These are phyloP conservation scores for Barnettozyma hawaiiensis DNA, from an alignment of 1,139 yeast species.

Conservation along the genomic window DNA sequence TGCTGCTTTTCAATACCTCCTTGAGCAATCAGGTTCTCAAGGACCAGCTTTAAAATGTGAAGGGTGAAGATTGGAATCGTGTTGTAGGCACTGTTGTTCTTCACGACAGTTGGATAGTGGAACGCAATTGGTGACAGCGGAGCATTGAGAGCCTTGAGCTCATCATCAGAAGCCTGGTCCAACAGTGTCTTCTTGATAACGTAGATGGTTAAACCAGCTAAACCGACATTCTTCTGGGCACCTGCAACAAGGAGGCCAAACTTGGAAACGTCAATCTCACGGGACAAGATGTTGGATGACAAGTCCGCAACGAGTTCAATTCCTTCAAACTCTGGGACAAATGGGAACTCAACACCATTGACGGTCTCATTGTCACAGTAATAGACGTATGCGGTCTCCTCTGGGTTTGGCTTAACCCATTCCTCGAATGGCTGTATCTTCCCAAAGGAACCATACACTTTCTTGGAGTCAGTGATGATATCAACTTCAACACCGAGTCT, in stretches of 20 bases:
- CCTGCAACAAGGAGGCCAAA: constrained; percentile 93
- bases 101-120: constrained; percentile 80
- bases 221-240: constrained; percentile 94
- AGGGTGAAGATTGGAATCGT: constrained; percentile 92
- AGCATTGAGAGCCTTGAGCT: constrained; percentile 50
- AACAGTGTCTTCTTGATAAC: constrained; percentile 78
- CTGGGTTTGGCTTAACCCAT: constrained; percentile 47
- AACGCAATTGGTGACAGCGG: constrained; percentile 86
- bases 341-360: constrained; percentile 80
- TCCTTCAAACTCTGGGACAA: constrained; percentile 45
- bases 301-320: constrained; percentile 88
- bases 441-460: constrained; percentile 50
- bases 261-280: constrained; percentile 71
- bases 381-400: constrained; percentile 75
- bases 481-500: constrained; percentile 79
- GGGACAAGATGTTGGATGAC: constrained; percentile 88
- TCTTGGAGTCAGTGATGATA: constrained; percentile 60
- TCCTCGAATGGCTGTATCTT: constrained; percentile 61
- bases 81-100: constrained; percentile 88
- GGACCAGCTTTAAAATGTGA: constrained; percentile 76
- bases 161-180: constrained; percentile 60
- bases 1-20: constrained; percentile 51
- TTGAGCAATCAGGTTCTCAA: constrained; percentile 41
- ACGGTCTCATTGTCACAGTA: constrained; percentile 97
- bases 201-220: constrained; percentile 91